phyloP scores from a whole-genome alignment of 2,329 filamentous ascomycete genomes.

The Didymella glomerata region DNA sequence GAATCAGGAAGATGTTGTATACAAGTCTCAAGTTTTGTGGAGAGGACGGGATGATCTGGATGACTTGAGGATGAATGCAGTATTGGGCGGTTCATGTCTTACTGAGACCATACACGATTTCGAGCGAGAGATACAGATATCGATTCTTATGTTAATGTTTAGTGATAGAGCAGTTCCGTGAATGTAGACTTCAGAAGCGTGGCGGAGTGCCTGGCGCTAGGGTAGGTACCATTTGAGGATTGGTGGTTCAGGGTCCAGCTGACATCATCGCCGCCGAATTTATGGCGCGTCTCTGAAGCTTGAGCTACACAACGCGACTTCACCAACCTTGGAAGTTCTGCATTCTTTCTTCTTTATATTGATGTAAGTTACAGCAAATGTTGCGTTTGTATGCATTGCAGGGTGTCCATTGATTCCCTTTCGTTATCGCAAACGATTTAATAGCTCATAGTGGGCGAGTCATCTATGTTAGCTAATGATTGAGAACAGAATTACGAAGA shows the following conservation, averaged over 20 bases:
- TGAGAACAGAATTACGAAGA: neutral
- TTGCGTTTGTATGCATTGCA: too few species aligned
- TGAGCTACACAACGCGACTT: neutral
- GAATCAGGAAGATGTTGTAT: too few species aligned
- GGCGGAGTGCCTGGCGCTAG: constrained; percentile 7
- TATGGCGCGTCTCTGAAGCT: constrained; percentile 4
- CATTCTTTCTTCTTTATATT: neutral
- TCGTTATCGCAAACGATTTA: too few species aligned
- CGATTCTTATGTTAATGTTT: too few species aligned
- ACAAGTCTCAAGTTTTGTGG: too few species aligned
- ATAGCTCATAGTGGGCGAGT: too few species aligned
- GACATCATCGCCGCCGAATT: constrained; percentile 17
- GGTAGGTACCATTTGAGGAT: constrained; percentile 4
- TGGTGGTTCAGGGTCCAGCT: constrained; percentile 15
- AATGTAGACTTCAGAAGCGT: neutral
- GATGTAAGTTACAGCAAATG: neutral
- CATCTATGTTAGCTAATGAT: neutral
- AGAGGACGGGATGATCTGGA: too few species aligned
- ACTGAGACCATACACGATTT: too few species aligned
- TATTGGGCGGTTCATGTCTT: too few species aligned
- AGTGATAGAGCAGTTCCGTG: neutral
- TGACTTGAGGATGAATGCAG: too few species aligned
- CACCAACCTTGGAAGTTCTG: neutral
- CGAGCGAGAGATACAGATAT: too few species aligned
- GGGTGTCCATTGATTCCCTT: too few species aligned